A percentile compares a stretch with the other conserved stretches of the same genome.
These are phyloP conservation scores for Artomyces pyxidatus DNA, from an alignment of 768 basidiomycete species.

Conservation along the genomic window DNA sequence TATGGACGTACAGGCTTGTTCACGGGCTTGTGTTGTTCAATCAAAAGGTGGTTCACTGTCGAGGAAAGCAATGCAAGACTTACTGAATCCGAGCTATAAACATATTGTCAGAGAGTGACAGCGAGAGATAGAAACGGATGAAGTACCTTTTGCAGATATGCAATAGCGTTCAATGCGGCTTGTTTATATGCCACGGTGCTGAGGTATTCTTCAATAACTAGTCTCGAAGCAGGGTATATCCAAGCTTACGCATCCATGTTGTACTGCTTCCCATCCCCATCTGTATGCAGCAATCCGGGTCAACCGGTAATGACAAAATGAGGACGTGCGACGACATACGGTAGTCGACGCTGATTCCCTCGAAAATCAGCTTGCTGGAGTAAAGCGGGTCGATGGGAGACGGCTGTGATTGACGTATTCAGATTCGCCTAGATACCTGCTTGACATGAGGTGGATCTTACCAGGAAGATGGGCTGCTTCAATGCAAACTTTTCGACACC, in stretches of 20 bases:
- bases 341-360: slow-evolving; percentile 66
- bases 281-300: slow-evolving; percentile 23
- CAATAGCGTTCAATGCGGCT: slow-evolving; percentile 68
- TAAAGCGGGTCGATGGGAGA: slow-evolving; percentile 72
- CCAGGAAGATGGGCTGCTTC: slow-evolving; percentile 70
- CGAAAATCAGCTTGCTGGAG: slow-evolving; percentile 67
- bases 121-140: not conserved
- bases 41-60: not conserved
- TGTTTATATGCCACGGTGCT: slow-evolving; percentile 76
- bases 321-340: slow-evolving; percentile 31
- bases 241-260: slow-evolving; percentile 70
- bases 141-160: slow-evolving; percentile 58
- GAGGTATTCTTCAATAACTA: too few species aligned
- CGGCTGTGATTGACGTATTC: slow-evolving; percentile 36
- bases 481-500: slow-evolving; percentile 68
- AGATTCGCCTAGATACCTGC: too few species aligned
- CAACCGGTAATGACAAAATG: not conserved
- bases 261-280: slow-evolving; percentile 69
- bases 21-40: slow-evolving; percentile 41
- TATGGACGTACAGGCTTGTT: slow-evolving; percentile 55
- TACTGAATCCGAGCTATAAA: slow-evolving; percentile 60
- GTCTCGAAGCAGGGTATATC: too few species aligned
- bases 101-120: not conserved
- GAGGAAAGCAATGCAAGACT: slow-evolving; percentile 16
- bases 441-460: slow-evolving; percentile 22